These are phyloP conservation scores for Tinospora cordifolia DNA, from an alignment of 164 flowering plant genomes.

Conservation along the genomic window DNA sequence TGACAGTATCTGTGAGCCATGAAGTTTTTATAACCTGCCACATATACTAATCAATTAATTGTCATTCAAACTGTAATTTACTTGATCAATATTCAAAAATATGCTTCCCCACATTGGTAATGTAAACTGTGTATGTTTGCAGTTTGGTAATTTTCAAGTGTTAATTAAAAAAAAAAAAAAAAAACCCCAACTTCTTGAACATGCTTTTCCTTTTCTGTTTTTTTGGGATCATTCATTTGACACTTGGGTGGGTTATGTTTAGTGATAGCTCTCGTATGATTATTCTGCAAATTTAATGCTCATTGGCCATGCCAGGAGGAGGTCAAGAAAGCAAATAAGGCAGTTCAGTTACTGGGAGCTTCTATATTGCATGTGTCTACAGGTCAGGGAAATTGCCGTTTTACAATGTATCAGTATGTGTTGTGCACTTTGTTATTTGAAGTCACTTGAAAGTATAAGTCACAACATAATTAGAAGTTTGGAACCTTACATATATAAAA, in stretches of 20 bases:
- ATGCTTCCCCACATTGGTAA: too few species aligned
- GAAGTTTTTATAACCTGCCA: too few species aligned
- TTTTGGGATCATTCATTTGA: too few species aligned
- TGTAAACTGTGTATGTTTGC: too few species aligned
- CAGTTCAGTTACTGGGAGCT: conserved; percentile 66
- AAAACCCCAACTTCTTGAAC: too few species aligned
- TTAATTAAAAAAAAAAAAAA: too few species aligned
- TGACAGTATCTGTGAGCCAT: too few species aligned
- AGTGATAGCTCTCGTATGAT: background rate
- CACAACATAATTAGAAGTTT: background rate
- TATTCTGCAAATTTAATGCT: conserved; percentile 6
- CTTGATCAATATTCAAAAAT: too few species aligned
- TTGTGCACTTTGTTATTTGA: background rate
- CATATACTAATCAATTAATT: too few species aligned
- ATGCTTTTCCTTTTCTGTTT: too few species aligned
- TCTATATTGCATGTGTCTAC: conserved; percentile 47
- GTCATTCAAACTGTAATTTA: too few species aligned
- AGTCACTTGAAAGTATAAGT: background rate
- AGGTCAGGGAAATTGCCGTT: conserved; percentile 30
- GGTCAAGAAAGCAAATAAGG: conserved; percentile 63
- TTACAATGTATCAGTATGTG: background rate
- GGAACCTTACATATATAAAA: background rate
- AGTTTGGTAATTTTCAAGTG: too few species aligned
- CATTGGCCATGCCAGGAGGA: conserved; percentile 45
- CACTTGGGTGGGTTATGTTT: background rate